Evolutionary conservation across 2,329 filamentous ascomycete species (phyloP).

Genomic region (Epicoccum sorghinum): DNA sequence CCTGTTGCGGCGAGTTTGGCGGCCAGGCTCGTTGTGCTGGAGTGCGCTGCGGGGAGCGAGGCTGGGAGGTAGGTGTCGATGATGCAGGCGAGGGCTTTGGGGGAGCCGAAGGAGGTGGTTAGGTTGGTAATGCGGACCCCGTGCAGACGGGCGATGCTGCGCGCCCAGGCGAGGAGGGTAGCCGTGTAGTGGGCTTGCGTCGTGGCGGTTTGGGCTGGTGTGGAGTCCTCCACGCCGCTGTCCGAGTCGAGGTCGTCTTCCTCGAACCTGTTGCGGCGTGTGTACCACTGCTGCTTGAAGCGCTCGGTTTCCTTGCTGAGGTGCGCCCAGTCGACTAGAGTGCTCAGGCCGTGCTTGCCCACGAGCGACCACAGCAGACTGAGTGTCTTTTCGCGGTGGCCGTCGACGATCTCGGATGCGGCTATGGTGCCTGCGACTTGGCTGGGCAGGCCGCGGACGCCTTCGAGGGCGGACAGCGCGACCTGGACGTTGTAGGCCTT

Average conservation of each 20-base stretch:
- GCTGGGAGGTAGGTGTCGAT: slow-evolving; percentile 61
- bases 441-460: slow-evolving; percentile 49
- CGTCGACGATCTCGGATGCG: slow-evolving; percentile 66
- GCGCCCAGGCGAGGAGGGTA: slow-evolving; percentile 64
- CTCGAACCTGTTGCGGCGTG: slow-evolving; percentile 33
- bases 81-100: slow-evolving; percentile 60
- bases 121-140: slow-evolving; percentile 59
- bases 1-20: slow-evolving; percentile 49
- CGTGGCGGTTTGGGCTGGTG: slow-evolving; percentile 19
- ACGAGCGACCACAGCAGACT: slow-evolving; percentile 66
- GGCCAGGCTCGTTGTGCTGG: slow-evolving; percentile 31
- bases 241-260: slow-evolving; percentile 44
- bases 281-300: slow-evolving; percentile 46
- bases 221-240: slow-evolving; percentile 22
- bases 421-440: slow-evolving; percentile 53
- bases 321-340: slow-evolving; percentile 62
- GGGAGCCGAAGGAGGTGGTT: slow-evolving; percentile 64
- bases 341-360: slow-evolving; percentile 60
- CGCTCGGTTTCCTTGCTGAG: slow-evolving; percentile 59
- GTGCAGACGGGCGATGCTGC: slow-evolving; percentile 55
- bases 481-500: slow-evolving; percentile 66
- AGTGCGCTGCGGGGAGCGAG: slow-evolving; percentile 12
- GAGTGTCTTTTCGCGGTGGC: slow-evolving; percentile 68
- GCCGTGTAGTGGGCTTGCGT: slow-evolving; percentile 43
- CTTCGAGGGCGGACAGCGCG: slow-evolving; percentile 60